These are phyloP conservation scores for Annulohypoxylon stygium DNA, from an alignment of 495 filamentous ascomycete genomes.

Conservation along the genomic window DNA sequence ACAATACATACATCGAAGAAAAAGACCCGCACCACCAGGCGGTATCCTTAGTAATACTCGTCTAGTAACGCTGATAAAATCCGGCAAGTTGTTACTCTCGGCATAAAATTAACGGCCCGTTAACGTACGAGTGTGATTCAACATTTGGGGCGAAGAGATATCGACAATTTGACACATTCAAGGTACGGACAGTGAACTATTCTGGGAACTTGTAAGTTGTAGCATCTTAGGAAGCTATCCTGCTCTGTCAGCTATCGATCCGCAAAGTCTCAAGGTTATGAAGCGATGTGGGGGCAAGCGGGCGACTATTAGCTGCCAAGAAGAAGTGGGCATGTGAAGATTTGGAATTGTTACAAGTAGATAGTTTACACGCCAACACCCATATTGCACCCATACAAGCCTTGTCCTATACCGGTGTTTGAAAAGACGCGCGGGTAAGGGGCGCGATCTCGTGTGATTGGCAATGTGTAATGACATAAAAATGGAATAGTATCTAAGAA, in stretches of 20 bases:
- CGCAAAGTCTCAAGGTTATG: not conserved
- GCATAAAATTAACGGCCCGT: slow-evolving; percentile 34
- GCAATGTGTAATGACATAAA: slow-evolving; percentile 18
- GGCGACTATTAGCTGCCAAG: slow-evolving; percentile 28
- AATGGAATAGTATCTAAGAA: not conserved
- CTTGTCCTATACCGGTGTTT: slow-evolving; percentile 8
- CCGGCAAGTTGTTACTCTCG: slow-evolving; percentile 22
- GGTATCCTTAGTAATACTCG: slow-evolving; percentile 36
- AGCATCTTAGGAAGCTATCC: not conserved
- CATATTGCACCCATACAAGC: not conserved
- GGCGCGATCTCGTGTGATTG: not conserved
- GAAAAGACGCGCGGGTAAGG: slow-evolving; percentile 14
- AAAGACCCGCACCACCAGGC: slow-evolving; percentile 21
- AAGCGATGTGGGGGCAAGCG: slow-evolving; percentile 15
- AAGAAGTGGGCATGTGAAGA: slow-evolving; percentile 28
- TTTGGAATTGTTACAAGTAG: slow-evolving; percentile 30
- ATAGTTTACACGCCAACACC: not conserved
- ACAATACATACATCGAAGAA: not conserved
- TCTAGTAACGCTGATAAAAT: slow-evolving; percentile 5
- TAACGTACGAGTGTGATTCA: slow-evolving; percentile 24
- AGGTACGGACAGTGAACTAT: slow-evolving; percentile 1
- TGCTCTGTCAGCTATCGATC: slow-evolving; percentile 19
- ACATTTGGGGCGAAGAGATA: slow-evolving; percentile 32
- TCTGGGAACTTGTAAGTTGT: not conserved
- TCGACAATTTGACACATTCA: not conserved